Evolutionary conservation across 192 early-diverging fungal genomes (phyloP).

Genomic region (Chytriomyces confervae): DNA sequence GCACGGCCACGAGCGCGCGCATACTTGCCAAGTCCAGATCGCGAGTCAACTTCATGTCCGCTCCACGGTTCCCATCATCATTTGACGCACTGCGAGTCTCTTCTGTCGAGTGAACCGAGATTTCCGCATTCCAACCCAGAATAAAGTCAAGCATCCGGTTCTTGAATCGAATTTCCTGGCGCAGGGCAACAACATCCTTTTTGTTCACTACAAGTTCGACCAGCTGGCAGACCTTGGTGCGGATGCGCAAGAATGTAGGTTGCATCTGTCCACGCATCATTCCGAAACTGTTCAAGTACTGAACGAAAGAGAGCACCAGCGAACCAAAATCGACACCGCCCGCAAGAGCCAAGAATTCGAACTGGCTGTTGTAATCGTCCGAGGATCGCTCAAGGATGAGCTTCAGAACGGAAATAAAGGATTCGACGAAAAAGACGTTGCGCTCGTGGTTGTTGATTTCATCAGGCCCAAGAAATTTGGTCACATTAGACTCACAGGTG

Average conservation of each 20-base stretch:
- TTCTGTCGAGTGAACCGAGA: constrained; percentile 30
- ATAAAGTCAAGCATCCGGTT: constrained; percentile 75
- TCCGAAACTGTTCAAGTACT: constrained; percentile 73
- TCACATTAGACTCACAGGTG: constrained; percentile 50
- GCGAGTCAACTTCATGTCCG: constrained; percentile 63
- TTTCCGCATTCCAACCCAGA: constrained; percentile 78
- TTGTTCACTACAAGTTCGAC: constrained; percentile 75
- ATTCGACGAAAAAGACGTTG: constrained; percentile 71
- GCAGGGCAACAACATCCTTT: constrained; percentile 73
- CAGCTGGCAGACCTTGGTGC: constrained; percentile 77
- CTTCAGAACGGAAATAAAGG: constrained; percentile 75
- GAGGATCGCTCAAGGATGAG: constrained; percentile 73
- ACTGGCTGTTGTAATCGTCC: constrained; percentile 22
- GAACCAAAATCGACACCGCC: constrained; percentile 71
- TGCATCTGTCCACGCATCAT: constrained; percentile 32
- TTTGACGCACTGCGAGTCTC: background rate
- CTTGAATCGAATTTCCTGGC: constrained; percentile 75
- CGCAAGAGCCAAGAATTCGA: constrained; percentile 3
- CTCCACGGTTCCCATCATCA: background rate
- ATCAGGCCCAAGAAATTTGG: constrained; percentile 64
- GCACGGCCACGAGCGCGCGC: constrained; percentile 72
- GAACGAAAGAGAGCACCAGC: constrained; percentile 69
- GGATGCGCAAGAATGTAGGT: constrained; percentile 67
- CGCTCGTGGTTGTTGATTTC: constrained; percentile 61
- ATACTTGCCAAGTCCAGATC: constrained; percentile 81